Conservation (phyloP, 306 rosid species). For the Dryas drummondii region DNA sequence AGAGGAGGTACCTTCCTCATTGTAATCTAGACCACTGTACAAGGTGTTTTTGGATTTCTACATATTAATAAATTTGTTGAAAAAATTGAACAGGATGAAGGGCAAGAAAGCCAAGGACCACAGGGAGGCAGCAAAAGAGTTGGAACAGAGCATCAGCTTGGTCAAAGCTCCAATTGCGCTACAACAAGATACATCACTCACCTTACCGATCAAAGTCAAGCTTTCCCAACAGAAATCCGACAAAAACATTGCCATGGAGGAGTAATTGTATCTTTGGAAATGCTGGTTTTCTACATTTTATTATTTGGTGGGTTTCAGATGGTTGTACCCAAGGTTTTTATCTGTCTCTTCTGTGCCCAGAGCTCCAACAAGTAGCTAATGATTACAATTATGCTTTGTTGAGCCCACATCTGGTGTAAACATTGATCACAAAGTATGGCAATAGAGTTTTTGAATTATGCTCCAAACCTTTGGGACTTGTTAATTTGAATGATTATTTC, state of each 20-base stretch:
- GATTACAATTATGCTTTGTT: not conserved
- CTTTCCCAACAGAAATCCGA: constrained; percentile 38
- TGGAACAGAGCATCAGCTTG: constrained; percentile 46
- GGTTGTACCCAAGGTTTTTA: not conserved
- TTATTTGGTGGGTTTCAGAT: not conserved
- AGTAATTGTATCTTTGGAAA: constrained; percentile 34
- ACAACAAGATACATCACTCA: constrained; percentile 47
- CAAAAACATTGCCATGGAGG: constrained; percentile 58
- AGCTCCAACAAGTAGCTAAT: not conserved
- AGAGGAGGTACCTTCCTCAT: constrained; percentile 41
- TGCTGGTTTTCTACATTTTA: not conserved
- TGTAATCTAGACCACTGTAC: not conserved
- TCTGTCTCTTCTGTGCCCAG: not conserved
- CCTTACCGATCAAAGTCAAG: constrained; percentile 55
- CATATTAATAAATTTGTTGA: constrained; percentile 3
- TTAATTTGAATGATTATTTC: too few relatives aligned
- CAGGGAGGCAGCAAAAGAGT: constrained; percentile 43
- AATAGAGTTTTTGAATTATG: not conserved
- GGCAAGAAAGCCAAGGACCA: constrained; percentile 37
- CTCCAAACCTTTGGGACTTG: not conserved
- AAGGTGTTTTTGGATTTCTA: constrained; percentile 6
- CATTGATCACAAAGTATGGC: not conserved
- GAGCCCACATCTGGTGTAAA: not conserved
- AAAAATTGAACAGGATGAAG: constrained; percentile 44
- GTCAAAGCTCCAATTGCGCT: constrained; percentile 55